Base-by-base conservation (phyloP, 208 protist species). In the Trypanosoma caninum region DNA sequence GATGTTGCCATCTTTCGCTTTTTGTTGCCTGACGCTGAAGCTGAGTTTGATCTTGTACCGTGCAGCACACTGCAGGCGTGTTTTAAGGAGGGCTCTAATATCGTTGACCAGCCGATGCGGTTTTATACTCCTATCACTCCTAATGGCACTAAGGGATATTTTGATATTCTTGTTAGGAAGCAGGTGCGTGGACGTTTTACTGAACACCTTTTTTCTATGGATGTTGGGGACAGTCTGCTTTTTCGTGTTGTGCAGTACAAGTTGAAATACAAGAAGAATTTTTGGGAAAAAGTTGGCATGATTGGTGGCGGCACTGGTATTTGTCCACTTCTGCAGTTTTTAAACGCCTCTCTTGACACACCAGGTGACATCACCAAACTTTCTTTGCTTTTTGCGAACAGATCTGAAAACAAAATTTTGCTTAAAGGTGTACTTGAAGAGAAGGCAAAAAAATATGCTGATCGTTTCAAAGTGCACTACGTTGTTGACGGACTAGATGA, bases 251-350 rank as follows among this genome's bases (percentile, higher is more conserved):
- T 91, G 46, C 77, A 87, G 58, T 91, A 90, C 74, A 91, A 93
- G 71, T 68, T 93, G 33, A 60, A 55, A 28, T 97, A 97, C 72
- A 77, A 70, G 68, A 85, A 83, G 69, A 82, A 89, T 67, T 65
- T 72, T 23, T 94, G 84, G 75, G 66, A 69, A 14, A 68, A 95
- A 31, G 79, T 94, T 16, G 93, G 89, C 50, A 70, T 97, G 74
- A 92, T 97, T 75, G 81, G 74, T 37, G 93, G 90, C 48, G 93
- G 93, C 62, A 95, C 94, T 2, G 94, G 94, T 34, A 78, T 97
- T 41, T 97, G 91, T 59, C 92, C 94, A 2, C 86, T 97, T 60
- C 72, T 96, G 33, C 94, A 97, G 78, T 89, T 97, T 63, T 78
- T 94, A 55, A 79, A 86, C 46, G 87, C 82, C 62, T 85, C 88